phyloP scores from a whole-genome alignment of 179 eudicot genomes.

The Beta corolliflora region DNA sequence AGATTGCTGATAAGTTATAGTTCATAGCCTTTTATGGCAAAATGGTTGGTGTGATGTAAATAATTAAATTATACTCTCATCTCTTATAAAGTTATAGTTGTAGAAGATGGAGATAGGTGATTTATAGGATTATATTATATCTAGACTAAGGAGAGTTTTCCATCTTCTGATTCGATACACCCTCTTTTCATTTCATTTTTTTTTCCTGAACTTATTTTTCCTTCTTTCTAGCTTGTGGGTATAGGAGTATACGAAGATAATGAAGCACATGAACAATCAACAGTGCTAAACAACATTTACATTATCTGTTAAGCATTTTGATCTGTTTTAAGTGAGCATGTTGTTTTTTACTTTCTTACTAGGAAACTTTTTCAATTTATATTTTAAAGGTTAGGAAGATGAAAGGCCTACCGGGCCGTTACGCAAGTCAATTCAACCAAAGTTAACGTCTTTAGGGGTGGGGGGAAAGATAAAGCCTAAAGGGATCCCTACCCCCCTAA shows the following conservation, averaged over 20 bases:
- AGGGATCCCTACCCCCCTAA: too few relatives aligned
- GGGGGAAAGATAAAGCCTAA: too few relatives aligned
- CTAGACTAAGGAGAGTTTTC: not conserved
- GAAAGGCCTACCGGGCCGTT: too few relatives aligned
- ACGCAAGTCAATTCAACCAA: too few relatives aligned
- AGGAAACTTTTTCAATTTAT: too few relatives aligned
- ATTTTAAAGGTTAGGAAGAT: too few relatives aligned
- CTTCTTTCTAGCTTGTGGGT: not conserved
- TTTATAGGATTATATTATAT: not conserved
- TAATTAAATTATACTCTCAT: not conserved
- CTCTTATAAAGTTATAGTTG: not conserved
- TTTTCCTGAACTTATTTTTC: too few relatives aligned
- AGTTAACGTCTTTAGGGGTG: too few relatives aligned
- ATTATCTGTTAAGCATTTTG: too few relatives aligned
- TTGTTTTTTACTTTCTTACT: too few relatives aligned
- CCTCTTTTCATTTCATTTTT: too few relatives aligned
- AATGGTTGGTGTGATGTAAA: not conserved
- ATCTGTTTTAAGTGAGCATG: too few relatives aligned
- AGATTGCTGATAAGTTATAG: constrained; percentile 88
- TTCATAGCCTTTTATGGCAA: not conserved
- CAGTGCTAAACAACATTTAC: not conserved
- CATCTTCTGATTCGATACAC: not conserved
- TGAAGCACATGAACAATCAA: not conserved
- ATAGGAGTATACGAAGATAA: not conserved
- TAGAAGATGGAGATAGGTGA: not conserved